A percentile compares a stretch with the other conserved stretches of the same genome.
Conservation (phyloP, 2,329 filamentous ascomycete genomes). For the Xylariales sp. region DNA sequence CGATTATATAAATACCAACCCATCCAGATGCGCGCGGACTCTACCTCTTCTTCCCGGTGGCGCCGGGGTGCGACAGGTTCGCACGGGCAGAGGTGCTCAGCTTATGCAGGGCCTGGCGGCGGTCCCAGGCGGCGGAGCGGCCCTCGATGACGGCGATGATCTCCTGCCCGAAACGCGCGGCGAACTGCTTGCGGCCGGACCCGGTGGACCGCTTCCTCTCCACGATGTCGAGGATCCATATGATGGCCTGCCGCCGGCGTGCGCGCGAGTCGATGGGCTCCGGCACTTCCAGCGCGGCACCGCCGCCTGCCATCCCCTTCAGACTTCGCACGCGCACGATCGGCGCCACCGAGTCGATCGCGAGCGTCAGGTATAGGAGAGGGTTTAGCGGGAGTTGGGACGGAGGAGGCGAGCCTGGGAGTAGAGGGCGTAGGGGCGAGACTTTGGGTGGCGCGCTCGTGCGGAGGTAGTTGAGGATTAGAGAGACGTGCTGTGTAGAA, state of each 20-base stretch:
- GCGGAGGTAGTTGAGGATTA: slow-evolving; percentile 85
- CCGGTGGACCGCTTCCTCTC: slow-evolving; percentile 80
- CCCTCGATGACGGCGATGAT: slow-evolving; percentile 90
- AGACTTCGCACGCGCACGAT: slow-evolving; percentile 82
- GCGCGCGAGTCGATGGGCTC: slow-evolving; percentile 80
- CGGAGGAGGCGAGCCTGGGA: slow-evolving; percentile 81
- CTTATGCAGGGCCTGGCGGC: slow-evolving; percentile 82
- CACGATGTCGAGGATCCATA: slow-evolving; percentile 90
- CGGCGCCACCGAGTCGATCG: slow-evolving; percentile 92
- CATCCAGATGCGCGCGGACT: background rate
- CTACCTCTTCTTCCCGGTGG: slow-evolving; percentile 49
- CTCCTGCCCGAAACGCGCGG: slow-evolving; percentile 84
- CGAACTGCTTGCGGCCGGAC: slow-evolving; percentile 77
- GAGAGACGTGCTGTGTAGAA: slow-evolving; percentile 77
- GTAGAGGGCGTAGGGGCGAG: slow-evolving; percentile 75
- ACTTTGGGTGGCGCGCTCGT: slow-evolving; percentile 83
- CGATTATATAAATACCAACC: background rate
- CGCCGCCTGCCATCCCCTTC: slow-evolving; percentile 86
- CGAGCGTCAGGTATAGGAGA: slow-evolving; percentile 86
- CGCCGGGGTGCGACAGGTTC: slow-evolving; percentile 66
- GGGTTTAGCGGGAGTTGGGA: slow-evolving; percentile 88
- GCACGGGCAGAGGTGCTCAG: slow-evolving; percentile 80
- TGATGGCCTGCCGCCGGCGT: slow-evolving; percentile 80
- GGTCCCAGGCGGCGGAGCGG: slow-evolving; percentile 84
- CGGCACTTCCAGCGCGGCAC: slow-evolving; percentile 84